Conservation (phyloP, 208 protist genomes). For the Trypanosoma lewisi region DNA sequence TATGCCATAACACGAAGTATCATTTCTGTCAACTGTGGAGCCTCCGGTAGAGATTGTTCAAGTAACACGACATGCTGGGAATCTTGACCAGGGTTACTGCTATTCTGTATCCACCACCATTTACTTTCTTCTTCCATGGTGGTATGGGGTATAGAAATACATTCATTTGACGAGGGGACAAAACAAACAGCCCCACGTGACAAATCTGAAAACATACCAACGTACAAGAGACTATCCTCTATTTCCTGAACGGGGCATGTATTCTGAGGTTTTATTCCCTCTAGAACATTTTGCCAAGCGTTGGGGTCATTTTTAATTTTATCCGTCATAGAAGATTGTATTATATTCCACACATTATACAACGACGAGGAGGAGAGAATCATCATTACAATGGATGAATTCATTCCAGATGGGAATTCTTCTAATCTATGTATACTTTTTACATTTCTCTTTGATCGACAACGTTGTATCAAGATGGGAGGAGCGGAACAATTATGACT, state of each 20-base stretch:
- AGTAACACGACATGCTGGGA: conserved; percentile 45
- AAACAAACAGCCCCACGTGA: conserved; percentile 40
- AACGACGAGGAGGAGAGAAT: conserved; percentile 57
- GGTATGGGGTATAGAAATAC: conserved; percentile 44
- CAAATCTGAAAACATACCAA: conserved; percentile 7
- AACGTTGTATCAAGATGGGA: conserved; percentile 68
- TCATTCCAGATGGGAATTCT: conserved; percentile 40
- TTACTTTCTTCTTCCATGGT: conserved; percentile 47
- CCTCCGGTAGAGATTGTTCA: conserved; percentile 55
- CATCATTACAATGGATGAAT: conserved; percentile 47
- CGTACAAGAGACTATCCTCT: not conserved
- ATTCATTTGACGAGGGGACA: conserved; percentile 71
- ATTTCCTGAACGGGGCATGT: not conserved
- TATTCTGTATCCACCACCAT: too few species aligned
- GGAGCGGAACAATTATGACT: conserved; percentile 47
- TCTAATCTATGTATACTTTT: conserved; percentile 68
- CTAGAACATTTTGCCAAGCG: conserved; percentile 11
- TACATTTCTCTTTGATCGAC: conserved; percentile 56
- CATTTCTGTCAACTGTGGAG: conserved; percentile 57
- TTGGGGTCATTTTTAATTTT: not conserved
- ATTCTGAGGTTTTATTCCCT: not conserved
- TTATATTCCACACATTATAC: conserved; percentile 12
- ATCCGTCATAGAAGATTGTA: not conserved
- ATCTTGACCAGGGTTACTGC: conserved; percentile 25
- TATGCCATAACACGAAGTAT: conserved; percentile 64